These are phyloP conservation scores for Zancudomyces culisetae DNA, from an alignment of 371 early-diverging fungal genomes.

Conservation along the genomic window DNA sequence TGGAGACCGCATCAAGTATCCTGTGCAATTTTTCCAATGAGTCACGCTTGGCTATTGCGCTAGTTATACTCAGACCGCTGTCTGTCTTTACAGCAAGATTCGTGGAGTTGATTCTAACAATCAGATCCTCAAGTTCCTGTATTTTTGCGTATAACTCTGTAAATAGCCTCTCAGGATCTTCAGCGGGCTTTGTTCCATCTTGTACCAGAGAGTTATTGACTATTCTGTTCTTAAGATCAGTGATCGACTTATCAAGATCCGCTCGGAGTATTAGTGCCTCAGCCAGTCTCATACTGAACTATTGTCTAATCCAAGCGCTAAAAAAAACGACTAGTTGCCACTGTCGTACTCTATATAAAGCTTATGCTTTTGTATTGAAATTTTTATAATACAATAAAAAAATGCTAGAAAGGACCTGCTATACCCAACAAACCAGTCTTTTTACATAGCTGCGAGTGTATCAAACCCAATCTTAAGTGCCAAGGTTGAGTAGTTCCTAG, in stretches of 20 bases:
- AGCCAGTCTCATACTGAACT: neutral
- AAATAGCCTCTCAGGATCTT: neutral
- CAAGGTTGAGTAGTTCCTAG: too few relatives aligned
- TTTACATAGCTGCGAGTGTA: too few relatives aligned
- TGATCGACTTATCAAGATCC: neutral
- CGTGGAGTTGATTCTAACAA: neutral
- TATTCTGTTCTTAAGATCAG: neutral
- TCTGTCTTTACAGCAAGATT: neutral
- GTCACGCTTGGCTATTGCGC: neutral
- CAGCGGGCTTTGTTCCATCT: neutral
- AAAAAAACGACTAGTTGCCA: too few relatives aligned
- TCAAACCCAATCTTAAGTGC: too few relatives aligned
- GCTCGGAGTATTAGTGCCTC: neutral
- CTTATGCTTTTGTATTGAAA: too few relatives aligned
- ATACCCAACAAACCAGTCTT: too few relatives aligned
- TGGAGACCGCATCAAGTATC: neutral
- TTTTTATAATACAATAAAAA: too few relatives aligned
- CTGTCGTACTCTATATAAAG: too few relatives aligned
- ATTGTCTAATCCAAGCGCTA: too few relatives aligned
- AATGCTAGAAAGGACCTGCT: too few relatives aligned
- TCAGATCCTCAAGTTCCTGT: neutral
- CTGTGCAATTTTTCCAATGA: neutral
- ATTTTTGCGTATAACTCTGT: neutral
- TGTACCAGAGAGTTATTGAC: neutral
- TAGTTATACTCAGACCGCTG: neutral